Percentiles rank a stretch among this genome's conserved stretches.
Conservation (phyloP, 805 yeast species). For the Sungouiella blattae region DNA sequence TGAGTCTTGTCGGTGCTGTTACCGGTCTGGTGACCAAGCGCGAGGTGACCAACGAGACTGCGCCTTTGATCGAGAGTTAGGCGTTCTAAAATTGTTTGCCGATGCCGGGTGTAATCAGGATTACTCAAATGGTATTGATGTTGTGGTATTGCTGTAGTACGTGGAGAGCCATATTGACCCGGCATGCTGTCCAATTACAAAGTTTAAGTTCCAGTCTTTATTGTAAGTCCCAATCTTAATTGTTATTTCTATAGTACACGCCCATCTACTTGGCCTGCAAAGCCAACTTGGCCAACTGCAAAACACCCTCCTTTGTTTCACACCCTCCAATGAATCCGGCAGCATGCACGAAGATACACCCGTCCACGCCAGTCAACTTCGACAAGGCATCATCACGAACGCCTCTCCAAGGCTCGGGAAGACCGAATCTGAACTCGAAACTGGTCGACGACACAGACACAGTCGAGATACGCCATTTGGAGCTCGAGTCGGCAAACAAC, state of each 20-base stretch:
- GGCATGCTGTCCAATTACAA: too few relatives aligned
- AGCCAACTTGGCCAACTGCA: conserved; percentile 59
- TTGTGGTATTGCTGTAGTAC: too few relatives aligned
- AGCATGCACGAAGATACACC: conserved; percentile 90
- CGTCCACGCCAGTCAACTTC: conserved; percentile 72
- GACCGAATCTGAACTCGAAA: conserved; percentile 79
- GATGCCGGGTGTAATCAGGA: too few relatives aligned
- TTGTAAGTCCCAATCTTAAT: too few relatives aligned
- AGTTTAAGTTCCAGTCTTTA: too few relatives aligned
- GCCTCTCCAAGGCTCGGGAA: conserved; percentile 95
- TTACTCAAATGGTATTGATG: too few relatives aligned
- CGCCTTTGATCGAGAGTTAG: conserved; percentile 17
- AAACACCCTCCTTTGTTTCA: conserved; percentile 70
- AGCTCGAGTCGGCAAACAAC: conserved; percentile 69
- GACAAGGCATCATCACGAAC: conserved; percentile 82
- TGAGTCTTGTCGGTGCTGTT: conserved; percentile 45
- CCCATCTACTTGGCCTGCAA: conserved; percentile 11
- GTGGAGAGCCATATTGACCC: too few relatives aligned
- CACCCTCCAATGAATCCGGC: conserved; percentile 98
- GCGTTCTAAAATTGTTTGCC: too few relatives aligned
- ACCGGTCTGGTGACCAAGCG: conserved; percentile 27
- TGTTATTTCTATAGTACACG: neutral
- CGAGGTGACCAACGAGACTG: conserved; percentile 10
- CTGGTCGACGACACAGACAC: conserved; percentile 78
- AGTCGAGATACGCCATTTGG: conserved; percentile 83